phyloP scores from a whole-genome alignment of 2,329 filamentous ascomycete species.

The Aspergillus piperis region DNA sequence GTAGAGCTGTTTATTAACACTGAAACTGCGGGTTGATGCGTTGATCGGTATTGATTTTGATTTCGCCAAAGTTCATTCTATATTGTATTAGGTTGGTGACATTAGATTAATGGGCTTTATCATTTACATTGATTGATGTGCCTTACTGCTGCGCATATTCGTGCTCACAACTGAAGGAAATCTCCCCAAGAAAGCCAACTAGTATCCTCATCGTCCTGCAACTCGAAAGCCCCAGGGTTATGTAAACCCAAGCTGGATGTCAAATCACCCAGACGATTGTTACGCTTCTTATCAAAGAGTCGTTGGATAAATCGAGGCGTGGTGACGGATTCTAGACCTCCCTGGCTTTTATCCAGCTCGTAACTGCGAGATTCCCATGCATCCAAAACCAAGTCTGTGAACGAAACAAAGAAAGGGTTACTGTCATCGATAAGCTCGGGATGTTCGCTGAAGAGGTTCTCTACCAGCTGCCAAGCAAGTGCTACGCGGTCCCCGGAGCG shows the following conservation, averaged over 20 bases:
- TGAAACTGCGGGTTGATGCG: too few relatives aligned
- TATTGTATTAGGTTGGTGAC: too few relatives aligned
- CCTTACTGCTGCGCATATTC: background rate
- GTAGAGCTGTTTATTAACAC: too few relatives aligned
- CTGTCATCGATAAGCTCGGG: background rate
- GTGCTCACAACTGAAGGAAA: background rate
- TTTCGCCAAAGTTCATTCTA: too few relatives aligned
- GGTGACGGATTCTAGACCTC: background rate
- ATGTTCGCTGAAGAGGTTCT: background rate
- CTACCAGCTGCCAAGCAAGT: background rate
- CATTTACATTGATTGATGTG: too few relatives aligned
- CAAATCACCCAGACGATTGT: too few relatives aligned
- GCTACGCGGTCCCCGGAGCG: background rate
- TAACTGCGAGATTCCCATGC: background rate
- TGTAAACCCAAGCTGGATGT: background rate
- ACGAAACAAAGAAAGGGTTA: background rate
- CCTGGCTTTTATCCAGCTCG: background rate
- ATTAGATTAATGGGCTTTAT: too few relatives aligned
- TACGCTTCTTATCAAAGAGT: background rate
- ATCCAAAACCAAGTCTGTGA: background rate
- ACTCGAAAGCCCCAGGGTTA: background rate
- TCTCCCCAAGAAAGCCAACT: conserved; percentile 7
- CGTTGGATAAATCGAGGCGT: background rate
- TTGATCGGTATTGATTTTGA: too few relatives aligned
- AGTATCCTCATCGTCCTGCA: background rate